These are phyloP conservation scores for Chrysanthemum lavandulifolium DNA, from an alignment of 129 eudicot species.

Conservation along the genomic window DNA sequence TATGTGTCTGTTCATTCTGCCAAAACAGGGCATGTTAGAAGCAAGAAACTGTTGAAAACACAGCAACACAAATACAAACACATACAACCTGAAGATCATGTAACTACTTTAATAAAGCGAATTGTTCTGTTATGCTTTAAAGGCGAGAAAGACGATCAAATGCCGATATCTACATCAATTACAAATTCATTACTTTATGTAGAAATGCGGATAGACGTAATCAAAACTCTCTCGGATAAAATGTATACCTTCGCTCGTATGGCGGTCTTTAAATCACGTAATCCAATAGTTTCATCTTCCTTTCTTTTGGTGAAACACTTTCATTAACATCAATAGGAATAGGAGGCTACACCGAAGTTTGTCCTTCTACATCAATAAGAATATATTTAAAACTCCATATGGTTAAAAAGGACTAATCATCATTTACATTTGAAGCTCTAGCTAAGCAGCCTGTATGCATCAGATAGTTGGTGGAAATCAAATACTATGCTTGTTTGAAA, in stretches of 20 bases:
- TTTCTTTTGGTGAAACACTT: constrained; percentile 60
- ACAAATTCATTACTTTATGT: constrained; percentile 3
- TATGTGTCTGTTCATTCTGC: constrained; percentile 80
- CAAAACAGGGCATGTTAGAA: constrained; percentile 24
- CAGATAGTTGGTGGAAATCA: no score
- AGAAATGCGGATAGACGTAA: constrained; percentile 7
- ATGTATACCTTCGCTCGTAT: constrained; percentile 78
- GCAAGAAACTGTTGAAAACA: not conserved
- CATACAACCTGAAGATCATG: constrained; percentile 63
- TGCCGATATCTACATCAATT: constrained; percentile 67
- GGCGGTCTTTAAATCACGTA: constrained; percentile 71
- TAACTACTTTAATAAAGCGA: constrained; percentile 65
- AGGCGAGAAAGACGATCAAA: constrained; percentile 87
- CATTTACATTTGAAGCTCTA: no score
- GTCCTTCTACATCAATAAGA: constrained; percentile 64
- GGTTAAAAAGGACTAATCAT: no score
- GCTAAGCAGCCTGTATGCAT: no score
- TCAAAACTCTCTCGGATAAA: not conserved
- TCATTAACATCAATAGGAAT: constrained; percentile 64
- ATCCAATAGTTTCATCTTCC: constrained; percentile 61
- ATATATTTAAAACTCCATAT: no score
- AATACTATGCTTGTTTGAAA: no score
- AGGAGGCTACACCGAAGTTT: constrained; percentile 46
- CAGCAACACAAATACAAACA: no score
- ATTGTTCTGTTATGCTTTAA: constrained; percentile 81